Evolutionary conservation across 2,329 filamentous ascomycete genomes (phyloP).

Genomic region (Hypomyces perniciosus): DNA sequence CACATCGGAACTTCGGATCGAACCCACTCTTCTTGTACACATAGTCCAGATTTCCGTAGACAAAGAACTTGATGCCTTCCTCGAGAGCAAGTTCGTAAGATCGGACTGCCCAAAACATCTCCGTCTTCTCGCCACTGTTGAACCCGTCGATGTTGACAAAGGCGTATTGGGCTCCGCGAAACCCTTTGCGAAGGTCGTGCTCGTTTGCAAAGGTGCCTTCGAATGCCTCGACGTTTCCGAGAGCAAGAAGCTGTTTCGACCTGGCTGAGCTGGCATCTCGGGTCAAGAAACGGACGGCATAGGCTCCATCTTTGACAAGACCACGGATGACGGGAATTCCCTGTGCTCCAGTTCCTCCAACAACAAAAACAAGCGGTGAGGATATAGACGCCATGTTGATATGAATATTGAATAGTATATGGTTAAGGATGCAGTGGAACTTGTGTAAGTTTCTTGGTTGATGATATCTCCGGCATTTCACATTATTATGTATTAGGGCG

Average conservation of each 20-base stretch:
- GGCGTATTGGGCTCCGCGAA: slow-evolving; percentile 40
- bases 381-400: not conserved
- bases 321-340: slow-evolving; percentile 41
- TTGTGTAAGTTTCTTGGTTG: not conserved
- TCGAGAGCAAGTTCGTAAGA: slow-evolving; percentile 37
- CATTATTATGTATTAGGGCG: no score
- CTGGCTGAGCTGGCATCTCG: slow-evolving; percentile 36
- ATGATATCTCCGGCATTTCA: no score
- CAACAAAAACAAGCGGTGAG: slow-evolving; percentile 26
- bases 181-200: slow-evolving; percentile 35
- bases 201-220: slow-evolving; percentile 44
- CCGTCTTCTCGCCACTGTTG: slow-evolving; percentile 45
- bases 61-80: slow-evolving; percentile 36
- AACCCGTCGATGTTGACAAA: slow-evolving; percentile 52
- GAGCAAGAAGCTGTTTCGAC: slow-evolving; percentile 35
- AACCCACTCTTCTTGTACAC: slow-evolving; percentile 42
- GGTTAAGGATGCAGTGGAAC: not conserved
- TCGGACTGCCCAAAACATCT: slow-evolving; percentile 43
- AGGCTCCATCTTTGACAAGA: slow-evolving; percentile 35
- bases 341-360: slow-evolving; percentile 48
- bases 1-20: slow-evolving; percentile 37
- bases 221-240: slow-evolving; percentile 41
- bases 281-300: slow-evolving; percentile 42
- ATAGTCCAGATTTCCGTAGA: slow-evolving; percentile 46
- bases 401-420: not conserved